phyloP scores from a whole-genome alignment of 768 basidiomycete genomes.

The Tricholoma hemisulphureum region DNA sequence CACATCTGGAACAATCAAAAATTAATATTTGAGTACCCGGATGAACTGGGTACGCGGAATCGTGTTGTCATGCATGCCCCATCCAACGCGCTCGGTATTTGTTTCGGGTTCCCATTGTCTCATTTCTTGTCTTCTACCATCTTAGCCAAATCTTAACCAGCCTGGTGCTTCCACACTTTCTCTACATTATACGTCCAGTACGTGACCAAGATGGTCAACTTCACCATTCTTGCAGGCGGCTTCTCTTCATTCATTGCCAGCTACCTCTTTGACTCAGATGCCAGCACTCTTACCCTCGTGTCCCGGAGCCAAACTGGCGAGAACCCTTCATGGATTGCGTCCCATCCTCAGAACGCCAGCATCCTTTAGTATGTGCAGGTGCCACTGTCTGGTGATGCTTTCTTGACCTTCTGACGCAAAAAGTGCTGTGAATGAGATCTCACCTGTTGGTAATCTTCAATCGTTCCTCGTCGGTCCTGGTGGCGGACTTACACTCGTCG shows the following conservation, averaged over 20 bases:
- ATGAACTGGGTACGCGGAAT: too few species aligned
- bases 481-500: slow-evolving; percentile 40
- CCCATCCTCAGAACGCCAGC: slow-evolving; percentile 50
- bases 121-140: too few species aligned
- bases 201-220: slow-evolving; percentile 39
- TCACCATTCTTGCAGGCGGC: slow-evolving; percentile 49
- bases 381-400: neutral
- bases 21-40: too few species aligned
- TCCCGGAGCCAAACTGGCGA: slow-evolving; percentile 44
- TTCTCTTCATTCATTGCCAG: slow-evolving; percentile 45
- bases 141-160: too few species aligned
- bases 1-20: too few species aligned
- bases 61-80: too few species aligned
- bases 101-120: too few species aligned
- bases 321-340: slow-evolving; percentile 59
- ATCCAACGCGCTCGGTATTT: too few species aligned
- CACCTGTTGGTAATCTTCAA: slow-evolving; percentile 43
- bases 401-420: neutral
- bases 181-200: neutral
- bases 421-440: slow-evolving; percentile 55
- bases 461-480: slow-evolving; percentile 47
- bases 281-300: slow-evolving; percentile 44
- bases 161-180: neutral
- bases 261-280: slow-evolving; percentile 51
- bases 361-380: slow-evolving; percentile 51